Evolutionary conservation across 2,329 filamentous ascomycete genomes (phyloP).

Genomic region (Cadophora malorum): DNA sequence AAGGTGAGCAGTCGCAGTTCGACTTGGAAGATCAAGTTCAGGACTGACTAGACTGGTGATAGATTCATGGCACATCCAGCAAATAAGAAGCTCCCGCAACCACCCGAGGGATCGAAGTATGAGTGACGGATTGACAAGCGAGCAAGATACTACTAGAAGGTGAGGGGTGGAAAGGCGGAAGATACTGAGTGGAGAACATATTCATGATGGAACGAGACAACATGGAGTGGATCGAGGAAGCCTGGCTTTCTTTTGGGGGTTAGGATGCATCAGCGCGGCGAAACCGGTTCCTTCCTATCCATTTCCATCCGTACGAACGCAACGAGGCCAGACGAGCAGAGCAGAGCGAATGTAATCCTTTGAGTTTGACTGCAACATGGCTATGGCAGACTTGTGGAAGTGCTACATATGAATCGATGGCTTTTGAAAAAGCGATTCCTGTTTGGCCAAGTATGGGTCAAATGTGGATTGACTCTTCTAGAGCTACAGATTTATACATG

Average conservation of each 20-base stretch:
- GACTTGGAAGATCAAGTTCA: neutral
- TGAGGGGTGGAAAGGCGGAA: neutral
- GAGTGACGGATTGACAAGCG: neutral
- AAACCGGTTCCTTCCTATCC: conserved; percentile 30
- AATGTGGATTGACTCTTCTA: neutral
- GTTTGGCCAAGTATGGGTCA: neutral
- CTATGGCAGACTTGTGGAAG: neutral
- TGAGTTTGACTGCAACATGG: neutral
- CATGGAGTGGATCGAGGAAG: conserved; percentile 12
- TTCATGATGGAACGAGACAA: conserved; percentile 11
- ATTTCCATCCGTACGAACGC: conserved; percentile 20
- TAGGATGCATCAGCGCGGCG: conserved; percentile 47
- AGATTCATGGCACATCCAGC: conserved; percentile 79
- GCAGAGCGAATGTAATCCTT: conserved; percentile 7
- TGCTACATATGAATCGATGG: neutral
- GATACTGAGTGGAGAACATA: neutral
- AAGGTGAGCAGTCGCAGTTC: conserved; percentile 55
- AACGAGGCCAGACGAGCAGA: conserved; percentile 26
- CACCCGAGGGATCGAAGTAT: conserved; percentile 79
- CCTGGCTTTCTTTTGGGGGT: conserved; percentile 32
- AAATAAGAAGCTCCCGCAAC: conserved; percentile 96
- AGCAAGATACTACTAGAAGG: neutral
- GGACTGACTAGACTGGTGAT: conserved; percentile 61
- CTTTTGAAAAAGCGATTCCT: neutral
- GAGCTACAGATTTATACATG: conserved; percentile 1